Conservation (phyloP, 225 moss, liverwort and hornwort genomes). For the Pseudoscleropodium purum region DNA sequence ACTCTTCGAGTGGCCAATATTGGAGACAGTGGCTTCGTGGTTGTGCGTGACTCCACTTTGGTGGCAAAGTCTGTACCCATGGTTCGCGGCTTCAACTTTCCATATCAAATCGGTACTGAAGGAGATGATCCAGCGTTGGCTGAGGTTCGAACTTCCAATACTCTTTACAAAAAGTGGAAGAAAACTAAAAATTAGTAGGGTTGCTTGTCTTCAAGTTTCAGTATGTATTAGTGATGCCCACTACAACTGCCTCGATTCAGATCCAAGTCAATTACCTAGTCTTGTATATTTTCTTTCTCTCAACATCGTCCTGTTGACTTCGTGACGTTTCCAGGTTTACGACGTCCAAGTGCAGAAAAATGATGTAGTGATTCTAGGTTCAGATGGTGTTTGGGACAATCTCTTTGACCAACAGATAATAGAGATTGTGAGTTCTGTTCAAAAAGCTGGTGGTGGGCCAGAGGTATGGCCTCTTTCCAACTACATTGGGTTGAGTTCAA, state of each 20-base stretch:
- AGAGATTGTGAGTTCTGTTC: conserved; percentile 35
- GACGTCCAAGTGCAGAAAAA: conserved; percentile 58
- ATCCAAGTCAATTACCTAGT: neutral
- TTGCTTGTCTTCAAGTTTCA: neutral
- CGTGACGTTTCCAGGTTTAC: conserved; percentile 54
- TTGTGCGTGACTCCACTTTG: conserved; percentile 56
- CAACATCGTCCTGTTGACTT: neutral
- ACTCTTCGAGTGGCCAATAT: conserved; percentile 87
- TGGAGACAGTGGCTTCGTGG: conserved; percentile 94
- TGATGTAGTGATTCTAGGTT: conserved; percentile 79
- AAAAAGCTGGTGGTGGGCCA: conserved; percentile 61
- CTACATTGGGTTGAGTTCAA: neutral
- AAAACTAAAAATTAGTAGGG: neutral
- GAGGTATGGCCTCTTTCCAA: conserved; percentile 42
- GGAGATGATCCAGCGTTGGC: conserved; percentile 79
- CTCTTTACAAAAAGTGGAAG: neutral
- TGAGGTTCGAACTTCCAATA: conserved; percentile 27
- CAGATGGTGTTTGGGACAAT: conserved; percentile 93
- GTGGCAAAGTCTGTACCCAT: conserved; percentile 70
- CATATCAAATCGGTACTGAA: conserved; percentile 84
- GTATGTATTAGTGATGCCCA: neutral
- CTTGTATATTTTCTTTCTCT: neutral
- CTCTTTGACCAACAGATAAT: conserved; percentile 64
- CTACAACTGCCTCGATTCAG: neutral
- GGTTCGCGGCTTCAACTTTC: conserved; percentile 90